phyloP scores from a whole-genome alignment of 345 rosid species.

The Arabidopsis suecica region DNA sequence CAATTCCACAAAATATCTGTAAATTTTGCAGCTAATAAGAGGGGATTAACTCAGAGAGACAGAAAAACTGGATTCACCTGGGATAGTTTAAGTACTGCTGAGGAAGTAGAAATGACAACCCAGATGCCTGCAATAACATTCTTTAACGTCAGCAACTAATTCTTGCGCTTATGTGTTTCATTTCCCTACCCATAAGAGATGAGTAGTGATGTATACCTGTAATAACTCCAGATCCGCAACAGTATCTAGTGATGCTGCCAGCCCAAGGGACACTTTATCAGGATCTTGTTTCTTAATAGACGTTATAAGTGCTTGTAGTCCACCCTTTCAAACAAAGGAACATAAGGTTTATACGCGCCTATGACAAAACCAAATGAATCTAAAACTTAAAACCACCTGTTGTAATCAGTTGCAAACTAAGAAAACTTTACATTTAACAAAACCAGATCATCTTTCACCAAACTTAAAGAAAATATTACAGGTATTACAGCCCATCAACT shows the following conservation, averaged over 20 bases:
- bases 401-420: slow-evolving; percentile 3
- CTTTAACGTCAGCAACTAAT: slow-evolving; percentile 30
- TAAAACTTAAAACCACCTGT: slow-evolving; percentile 3
- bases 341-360: background rate
- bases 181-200: background rate
- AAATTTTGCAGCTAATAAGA: background rate
- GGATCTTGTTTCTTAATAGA: slow-evolving; percentile 85
- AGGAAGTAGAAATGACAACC: slow-evolving; percentile 91
- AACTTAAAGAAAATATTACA: background rate
- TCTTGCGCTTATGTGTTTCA: background rate
- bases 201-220: slow-evolving; percentile 60
- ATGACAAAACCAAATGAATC: slow-evolving; percentile 1
- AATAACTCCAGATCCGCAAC: slow-evolving; percentile 88
- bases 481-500: slow-evolving; percentile 10
- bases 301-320: slow-evolving; percentile 75
- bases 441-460: slow-evolving; percentile 5
- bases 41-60: background rate
- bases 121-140: slow-evolving; percentile 79
- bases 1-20: slow-evolving; percentile 33
- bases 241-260: slow-evolving; percentile 80
- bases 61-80: slow-evolving; percentile 52
- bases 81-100: slow-evolving; percentile 83
- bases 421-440: background rate
- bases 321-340: slow-evolving; percentile 62
- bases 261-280: slow-evolving; percentile 85